Percentiles rank a stretch among this genome's conserved stretches.
phyloP scores from a whole-genome alignment of 2,329 filamentous ascomycete species.

The Aspergillus candidus region DNA sequence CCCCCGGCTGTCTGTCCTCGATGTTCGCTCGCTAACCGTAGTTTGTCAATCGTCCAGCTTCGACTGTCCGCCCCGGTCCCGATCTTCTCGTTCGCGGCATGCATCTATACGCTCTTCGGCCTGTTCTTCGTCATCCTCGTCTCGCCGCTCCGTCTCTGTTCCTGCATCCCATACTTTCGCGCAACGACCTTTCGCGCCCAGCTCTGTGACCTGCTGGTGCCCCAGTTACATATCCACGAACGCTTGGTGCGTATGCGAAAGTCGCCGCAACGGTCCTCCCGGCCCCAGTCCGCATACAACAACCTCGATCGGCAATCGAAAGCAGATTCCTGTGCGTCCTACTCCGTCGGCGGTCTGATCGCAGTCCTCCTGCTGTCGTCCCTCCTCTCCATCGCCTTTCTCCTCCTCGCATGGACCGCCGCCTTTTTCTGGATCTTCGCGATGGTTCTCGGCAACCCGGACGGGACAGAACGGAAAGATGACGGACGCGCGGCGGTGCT shows the following conservation, averaged over 20 bases:
- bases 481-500: slow-evolving; percentile 57
- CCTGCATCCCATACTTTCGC: slow-evolving; percentile 36
- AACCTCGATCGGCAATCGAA: slow-evolving; percentile 32
- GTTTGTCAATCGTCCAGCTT: slow-evolving; percentile 32
- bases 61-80: slow-evolving; percentile 51
- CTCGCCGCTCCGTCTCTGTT: slow-evolving; percentile 51
- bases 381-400: slow-evolving; percentile 50
- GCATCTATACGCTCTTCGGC: slow-evolving; percentile 50
- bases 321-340: slow-evolving; percentile 29
- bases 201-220: slow-evolving; percentile 48
- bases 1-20: neutral
- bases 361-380: slow-evolving; percentile 51
- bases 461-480: slow-evolving; percentile 53
- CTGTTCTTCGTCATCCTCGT: slow-evolving; percentile 47
- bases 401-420: slow-evolving; percentile 53
- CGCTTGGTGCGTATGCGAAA: slow-evolving; percentile 26
- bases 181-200: slow-evolving; percentile 45
- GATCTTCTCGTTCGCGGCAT: slow-evolving; percentile 49
- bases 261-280: slow-evolving; percentile 18
- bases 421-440: slow-evolving; percentile 59
- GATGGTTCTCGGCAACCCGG: slow-evolving; percentile 57
- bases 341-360: slow-evolving; percentile 39
- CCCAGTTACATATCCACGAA: slow-evolving; percentile 46
- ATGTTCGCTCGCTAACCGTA: slow-evolving; percentile 10
- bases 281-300: slow-evolving; percentile 33